phyloP scores from a whole-genome alignment of 1,284 basidiomycete species.

The Tilletia walkeri region DNA sequence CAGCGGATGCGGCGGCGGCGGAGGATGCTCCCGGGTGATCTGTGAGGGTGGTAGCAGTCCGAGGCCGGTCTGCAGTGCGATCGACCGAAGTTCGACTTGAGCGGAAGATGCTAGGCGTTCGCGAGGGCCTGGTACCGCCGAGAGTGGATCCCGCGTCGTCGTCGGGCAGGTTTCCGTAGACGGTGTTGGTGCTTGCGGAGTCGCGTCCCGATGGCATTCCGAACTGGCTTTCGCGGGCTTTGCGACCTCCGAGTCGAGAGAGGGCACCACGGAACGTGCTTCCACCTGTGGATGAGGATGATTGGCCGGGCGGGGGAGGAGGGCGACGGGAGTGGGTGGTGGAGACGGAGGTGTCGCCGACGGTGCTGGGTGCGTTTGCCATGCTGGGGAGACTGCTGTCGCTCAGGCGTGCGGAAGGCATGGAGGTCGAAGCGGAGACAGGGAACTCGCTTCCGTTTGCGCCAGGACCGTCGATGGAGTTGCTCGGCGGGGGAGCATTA shows the following conservation, averaged over 20 bases:
- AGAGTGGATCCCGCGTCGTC: slow-evolving; percentile 18
- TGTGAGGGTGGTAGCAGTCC: slow-evolving; percentile 18
- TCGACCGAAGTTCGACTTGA: slow-evolving; percentile 20
- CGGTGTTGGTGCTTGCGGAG: slow-evolving; percentile 30
- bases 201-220: slow-evolving; percentile 13
- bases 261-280: slow-evolving; percentile 17
- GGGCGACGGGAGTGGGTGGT: slow-evolving; percentile 15
- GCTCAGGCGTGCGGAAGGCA: not conserved
- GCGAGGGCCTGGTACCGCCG: not conserved
- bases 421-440: not conserved
- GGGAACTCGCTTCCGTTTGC: slow-evolving; percentile 1
- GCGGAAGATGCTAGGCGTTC: slow-evolving; percentile 13
- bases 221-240: not conserved
- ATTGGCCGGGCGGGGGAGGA: not conserved
- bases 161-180: slow-evolving; percentile 36
- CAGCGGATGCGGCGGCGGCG: slow-evolving; percentile 20
- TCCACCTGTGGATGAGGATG: slow-evolving; percentile 6
- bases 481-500: not conserved
- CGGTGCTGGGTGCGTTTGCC: not conserved
- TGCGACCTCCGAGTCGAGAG: slow-evolving; percentile 15
- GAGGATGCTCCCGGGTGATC: not conserved
- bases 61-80: slow-evolving; percentile 19
- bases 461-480: not conserved
- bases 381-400: not conserved
- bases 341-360: slow-evolving; percentile 15